Percentiles rank a stretch among this genome's conserved stretches.
These are phyloP conservation scores for Alnus glutinosa DNA, from an alignment of 306 rosid genomes.

Conservation along the genomic window DNA sequence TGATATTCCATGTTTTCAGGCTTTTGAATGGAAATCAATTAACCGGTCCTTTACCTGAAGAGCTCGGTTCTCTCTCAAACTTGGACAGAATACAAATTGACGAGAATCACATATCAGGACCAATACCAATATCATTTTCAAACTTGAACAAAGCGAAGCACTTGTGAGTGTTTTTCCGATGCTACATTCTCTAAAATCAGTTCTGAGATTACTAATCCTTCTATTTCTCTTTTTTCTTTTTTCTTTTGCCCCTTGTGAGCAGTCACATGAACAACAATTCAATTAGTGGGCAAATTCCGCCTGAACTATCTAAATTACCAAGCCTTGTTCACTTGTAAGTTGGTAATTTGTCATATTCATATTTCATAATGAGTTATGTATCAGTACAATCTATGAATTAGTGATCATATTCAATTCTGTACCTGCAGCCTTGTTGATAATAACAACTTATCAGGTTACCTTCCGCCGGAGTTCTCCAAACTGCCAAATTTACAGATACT, in stretches of 20 bases:
- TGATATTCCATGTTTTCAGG: conserved; percentile 29
- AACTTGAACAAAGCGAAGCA: conserved; percentile 36
- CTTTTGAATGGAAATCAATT: conserved; percentile 51
- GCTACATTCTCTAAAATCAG: not conserved
- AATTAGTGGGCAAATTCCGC: conserved; percentile 46
- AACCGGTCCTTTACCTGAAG: conserved; percentile 51
- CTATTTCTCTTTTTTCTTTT: not conserved
- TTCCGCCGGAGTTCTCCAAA: conserved; percentile 44
- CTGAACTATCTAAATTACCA: conserved; percentile 40
- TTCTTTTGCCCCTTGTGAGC: conserved; percentile 13
- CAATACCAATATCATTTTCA: conserved; percentile 46
- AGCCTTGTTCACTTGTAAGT: conserved; percentile 48
- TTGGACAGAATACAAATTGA: conserved; percentile 48
- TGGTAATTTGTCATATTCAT: not conserved
- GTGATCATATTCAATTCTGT: not conserved
- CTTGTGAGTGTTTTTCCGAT: conserved; percentile 35
- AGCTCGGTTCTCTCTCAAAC: conserved; percentile 45
- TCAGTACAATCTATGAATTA: not conserved
- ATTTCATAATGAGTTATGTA: not conserved
- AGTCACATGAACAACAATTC: conserved; percentile 64
- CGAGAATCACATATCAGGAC: conserved; percentile 45
- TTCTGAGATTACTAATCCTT: not conserved
- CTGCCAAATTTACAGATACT: conserved; percentile 31
- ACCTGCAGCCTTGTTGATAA: conserved; percentile 49
- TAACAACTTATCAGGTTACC: conserved; percentile 44